A percentile compares a stretch with the other conserved stretches of the same genome.
phyloP scores from a whole-genome alignment of 2,329 filamentous ascomycete species.

The Cordyceps javanica region DNA sequence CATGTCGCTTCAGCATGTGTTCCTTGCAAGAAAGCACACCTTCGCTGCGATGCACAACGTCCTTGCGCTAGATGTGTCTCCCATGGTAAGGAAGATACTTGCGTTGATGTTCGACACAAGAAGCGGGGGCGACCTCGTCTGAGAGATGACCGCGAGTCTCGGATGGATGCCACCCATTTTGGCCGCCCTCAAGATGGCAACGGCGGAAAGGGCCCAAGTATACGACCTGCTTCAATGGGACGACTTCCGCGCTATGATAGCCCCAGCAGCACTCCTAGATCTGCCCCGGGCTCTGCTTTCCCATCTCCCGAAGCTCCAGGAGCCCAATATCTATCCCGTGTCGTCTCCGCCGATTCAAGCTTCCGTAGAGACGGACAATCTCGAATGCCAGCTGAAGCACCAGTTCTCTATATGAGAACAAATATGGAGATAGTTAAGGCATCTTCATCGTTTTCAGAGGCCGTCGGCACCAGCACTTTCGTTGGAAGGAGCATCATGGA shows the following conservation, averaged over 20 bases:
- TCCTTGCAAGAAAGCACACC: slow-evolving; percentile 78
- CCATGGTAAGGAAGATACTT: slow-evolving; percentile 74
- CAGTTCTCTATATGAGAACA: slow-evolving; percentile 52
- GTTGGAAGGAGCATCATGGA: slow-evolving; percentile 48
- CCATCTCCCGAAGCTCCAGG: not conserved
- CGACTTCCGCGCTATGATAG: not conserved
- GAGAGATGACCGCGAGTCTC: slow-evolving; percentile 61
- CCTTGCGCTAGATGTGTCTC: slow-evolving; percentile 72
- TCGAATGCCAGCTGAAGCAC: slow-evolving; percentile 30
- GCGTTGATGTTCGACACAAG: slow-evolving; percentile 80
- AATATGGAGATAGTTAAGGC: slow-evolving; percentile 53
- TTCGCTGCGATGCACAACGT: slow-evolving; percentile 65
- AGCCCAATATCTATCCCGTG: slow-evolving; percentile 37
- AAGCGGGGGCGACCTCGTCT: slow-evolving; percentile 73
- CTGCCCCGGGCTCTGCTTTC: not conserved
- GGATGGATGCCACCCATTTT: slow-evolving; percentile 48
- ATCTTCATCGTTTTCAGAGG: slow-evolving; percentile 50
- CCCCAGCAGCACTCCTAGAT: not conserved
- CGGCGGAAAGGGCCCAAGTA: slow-evolving; percentile 43
- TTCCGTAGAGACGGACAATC: not conserved
- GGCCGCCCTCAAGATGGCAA: slow-evolving; percentile 39
- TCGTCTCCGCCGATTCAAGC: not conserved
- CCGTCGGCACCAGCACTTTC: slow-evolving; percentile 40
- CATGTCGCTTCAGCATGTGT: slow-evolving; percentile 82
- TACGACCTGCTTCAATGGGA: slow-evolving; percentile 32